Evolutionary conservation across 306 rosid genomes (phyloP).

Genomic region (Cyamopsis tetragonoloba): DNA sequence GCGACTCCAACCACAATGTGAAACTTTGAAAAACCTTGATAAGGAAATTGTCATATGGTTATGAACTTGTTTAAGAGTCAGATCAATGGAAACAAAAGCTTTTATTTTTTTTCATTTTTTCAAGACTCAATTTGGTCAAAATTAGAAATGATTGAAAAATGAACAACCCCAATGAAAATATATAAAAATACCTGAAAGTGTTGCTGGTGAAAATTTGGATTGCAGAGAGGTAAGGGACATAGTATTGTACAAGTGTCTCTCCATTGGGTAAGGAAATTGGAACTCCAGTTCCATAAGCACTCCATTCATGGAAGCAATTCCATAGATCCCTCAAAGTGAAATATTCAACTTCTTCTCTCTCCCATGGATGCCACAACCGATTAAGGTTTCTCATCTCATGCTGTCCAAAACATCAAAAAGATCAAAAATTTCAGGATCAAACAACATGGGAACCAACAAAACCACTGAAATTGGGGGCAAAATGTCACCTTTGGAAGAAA

Average conservation of each 20-base stretch:
- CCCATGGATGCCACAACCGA: conserved; percentile 89
- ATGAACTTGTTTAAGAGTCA: neutral
- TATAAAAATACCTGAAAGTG: conserved; percentile 49
- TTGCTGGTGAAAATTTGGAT: conserved; percentile 86
- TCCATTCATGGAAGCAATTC: conserved; percentile 85
- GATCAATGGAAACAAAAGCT: neutral
- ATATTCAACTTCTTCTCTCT: conserved; percentile 77
- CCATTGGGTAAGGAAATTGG: conserved; percentile 57
- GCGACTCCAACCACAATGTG: too few relatives aligned
- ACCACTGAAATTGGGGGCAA: neutral
- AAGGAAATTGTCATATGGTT: too few relatives aligned
- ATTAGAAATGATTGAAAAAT: neutral
- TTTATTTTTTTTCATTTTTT: too few relatives aligned
- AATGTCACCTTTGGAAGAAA: conserved; percentile 65
- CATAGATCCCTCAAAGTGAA: conserved; percentile 81
- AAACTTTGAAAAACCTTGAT: too few relatives aligned
- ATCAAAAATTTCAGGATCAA: neutral
- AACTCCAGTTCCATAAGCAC: conserved; percentile 96
- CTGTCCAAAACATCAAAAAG: conserved; percentile 25
- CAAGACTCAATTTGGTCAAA: neutral
- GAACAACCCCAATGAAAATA: neutral
- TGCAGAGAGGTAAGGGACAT: conserved; percentile 96
- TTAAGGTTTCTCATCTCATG: conserved; percentile 74
- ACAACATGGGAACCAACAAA: neutral
- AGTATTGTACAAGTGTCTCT: conserved; percentile 87